Percentiles rank a stretch among this genome's conserved stretches.
Evolutionary conservation across 495 filamentous ascomycete genomes (phyloP).

Genomic region (Coniosporium apollinis): DNA sequence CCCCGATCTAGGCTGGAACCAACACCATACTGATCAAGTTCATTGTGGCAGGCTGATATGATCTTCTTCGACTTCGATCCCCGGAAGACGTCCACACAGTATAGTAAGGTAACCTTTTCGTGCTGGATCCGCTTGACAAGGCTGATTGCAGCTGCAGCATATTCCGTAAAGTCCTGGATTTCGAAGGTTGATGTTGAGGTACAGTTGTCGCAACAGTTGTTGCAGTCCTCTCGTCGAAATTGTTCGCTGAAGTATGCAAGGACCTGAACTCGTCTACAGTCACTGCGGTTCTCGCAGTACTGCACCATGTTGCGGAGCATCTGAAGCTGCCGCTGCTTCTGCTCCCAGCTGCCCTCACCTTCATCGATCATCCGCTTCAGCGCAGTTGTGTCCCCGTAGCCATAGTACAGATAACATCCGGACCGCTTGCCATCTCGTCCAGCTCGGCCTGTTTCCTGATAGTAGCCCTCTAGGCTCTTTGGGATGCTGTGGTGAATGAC

Average conservation of each 20-base stretch:
- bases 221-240: constrained; percentile 56
- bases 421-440: constrained; percentile 79
- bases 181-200: constrained; percentile 48
- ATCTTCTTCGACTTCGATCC: constrained; percentile 35
- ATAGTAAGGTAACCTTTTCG: constrained; percentile 31
- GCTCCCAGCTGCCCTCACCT: constrained; percentile 52
- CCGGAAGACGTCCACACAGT: constrained; percentile 43
- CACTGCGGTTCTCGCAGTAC: constrained; percentile 73
- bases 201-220: constrained; percentile 73
- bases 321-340: constrained; percentile 63
- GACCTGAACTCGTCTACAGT: constrained; percentile 77
- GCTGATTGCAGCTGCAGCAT: constrained; percentile 48
- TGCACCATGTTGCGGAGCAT: constrained; percentile 73
- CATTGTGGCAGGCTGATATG: constrained; percentile 29
- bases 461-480: constrained; percentile 95
- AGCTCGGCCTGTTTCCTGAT: constrained; percentile 91
- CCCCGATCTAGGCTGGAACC: constrained; percentile 39
- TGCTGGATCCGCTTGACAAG: constrained; percentile 39
- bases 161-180: constrained; percentile 53
- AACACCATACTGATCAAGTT: constrained; percentile 34
- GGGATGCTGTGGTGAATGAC: constrained; percentile 86
- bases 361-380: constrained; percentile 61
- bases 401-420: constrained; percentile 79
- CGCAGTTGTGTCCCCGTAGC: constrained; percentile 50
- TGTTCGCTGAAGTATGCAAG: constrained; percentile 81